phyloP scores from a whole-genome alignment of 208 protist genomes.

The Tetramitus jugosus region DNA sequence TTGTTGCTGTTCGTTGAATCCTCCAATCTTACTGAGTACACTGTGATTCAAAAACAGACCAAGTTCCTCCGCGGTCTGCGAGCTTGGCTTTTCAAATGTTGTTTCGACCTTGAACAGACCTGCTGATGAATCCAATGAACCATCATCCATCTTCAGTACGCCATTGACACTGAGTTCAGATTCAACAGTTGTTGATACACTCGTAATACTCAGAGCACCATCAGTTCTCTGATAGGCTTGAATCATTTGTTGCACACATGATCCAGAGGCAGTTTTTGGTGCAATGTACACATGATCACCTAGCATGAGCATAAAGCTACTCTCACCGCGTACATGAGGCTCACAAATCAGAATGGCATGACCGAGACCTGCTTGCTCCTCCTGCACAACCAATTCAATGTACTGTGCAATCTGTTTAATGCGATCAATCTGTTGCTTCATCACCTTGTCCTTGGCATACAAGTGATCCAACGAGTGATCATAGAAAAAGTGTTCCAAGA shows the following conservation, averaged over 20 bases:
- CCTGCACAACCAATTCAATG: not conserved
- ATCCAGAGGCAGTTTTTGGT: not conserved
- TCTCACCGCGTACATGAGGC: no score
- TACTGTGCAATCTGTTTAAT: not conserved
- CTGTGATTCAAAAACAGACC: not conserved
- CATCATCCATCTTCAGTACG: not conserved
- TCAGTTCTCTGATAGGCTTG: not conserved
- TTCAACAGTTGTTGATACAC: not conserved
- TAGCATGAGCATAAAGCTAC: conserved; percentile 11
- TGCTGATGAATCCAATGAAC: not conserved
- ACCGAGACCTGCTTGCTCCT: conserved; percentile 16
- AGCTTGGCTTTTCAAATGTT: conserved; percentile 11
- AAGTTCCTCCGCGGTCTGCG: not conserved
- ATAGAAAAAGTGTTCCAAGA: not conserved
- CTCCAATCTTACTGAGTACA: not conserved
- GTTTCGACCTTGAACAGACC: not conserved
- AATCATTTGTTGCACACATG: conserved; percentile 3
- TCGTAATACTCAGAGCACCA: not conserved
- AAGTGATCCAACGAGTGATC: not conserved
- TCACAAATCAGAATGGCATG: conserved; percentile 9
- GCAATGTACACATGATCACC: conserved; percentile 22
- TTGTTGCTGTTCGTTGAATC: not conserved
- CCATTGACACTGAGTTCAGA: not conserved
- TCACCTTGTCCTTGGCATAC: no score
- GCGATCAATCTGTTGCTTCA: not conserved